Evolutionary conservation across 192 early-diverging fungal genomes (phyloP).

Genomic region (Phlyctochytrium planicorne): DNA sequence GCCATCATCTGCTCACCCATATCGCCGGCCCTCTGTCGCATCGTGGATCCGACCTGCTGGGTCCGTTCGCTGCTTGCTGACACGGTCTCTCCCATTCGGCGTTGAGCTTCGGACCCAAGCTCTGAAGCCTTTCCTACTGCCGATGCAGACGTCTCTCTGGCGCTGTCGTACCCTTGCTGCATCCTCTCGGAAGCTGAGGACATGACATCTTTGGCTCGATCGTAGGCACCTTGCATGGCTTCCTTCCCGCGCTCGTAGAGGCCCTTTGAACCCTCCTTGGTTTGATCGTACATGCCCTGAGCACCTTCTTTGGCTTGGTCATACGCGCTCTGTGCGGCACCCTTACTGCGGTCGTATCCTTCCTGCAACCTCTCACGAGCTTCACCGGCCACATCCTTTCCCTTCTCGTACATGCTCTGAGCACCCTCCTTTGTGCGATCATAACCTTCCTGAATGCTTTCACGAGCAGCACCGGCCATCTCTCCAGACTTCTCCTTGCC

Average conservation of each 20-base stretch:
- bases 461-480: not conserved
- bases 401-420: not conserved
- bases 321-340: not conserved
- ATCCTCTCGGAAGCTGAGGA: not conserved
- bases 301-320: not conserved
- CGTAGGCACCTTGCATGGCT: not conserved
- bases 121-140: too few species aligned
- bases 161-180: not conserved
- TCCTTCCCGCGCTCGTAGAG: not conserved
- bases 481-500: not conserved
- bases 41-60: too few species aligned
- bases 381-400: not conserved
- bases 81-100: too few species aligned
- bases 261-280: not conserved
- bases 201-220: not conserved
- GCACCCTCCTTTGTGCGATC: not conserved
- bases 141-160: not conserved
- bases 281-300: not conserved
- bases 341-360: not conserved
- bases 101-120: too few species aligned
- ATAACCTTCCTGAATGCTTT: not conserved
- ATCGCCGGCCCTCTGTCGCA: too few species aligned
- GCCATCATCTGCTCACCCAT: too few species aligned
- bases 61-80: too few species aligned
- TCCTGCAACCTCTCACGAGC: not conserved